Percentiles rank a stretch among this genome's conserved stretches.
Conservation (phyloP, 2,329 filamentous ascomycete genomes). For the Diaporthe amygdali region DNA sequence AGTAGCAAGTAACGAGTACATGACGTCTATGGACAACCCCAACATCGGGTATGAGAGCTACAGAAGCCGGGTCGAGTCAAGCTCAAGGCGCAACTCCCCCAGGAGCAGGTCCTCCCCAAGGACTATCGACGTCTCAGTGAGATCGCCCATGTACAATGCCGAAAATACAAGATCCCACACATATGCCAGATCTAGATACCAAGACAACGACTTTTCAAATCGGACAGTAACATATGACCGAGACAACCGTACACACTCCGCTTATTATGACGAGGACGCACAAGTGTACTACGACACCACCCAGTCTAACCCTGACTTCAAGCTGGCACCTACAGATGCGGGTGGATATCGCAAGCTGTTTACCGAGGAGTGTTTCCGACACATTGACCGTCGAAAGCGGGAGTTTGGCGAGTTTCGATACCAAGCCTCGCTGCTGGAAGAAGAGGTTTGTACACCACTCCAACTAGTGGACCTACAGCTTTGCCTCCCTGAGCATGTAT, state of each 20-base stretch:
- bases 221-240: not conserved
- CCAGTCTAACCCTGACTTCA: conserved; percentile 19
- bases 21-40: too few relatives aligned
- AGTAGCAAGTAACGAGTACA: too few relatives aligned
- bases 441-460: conserved; percentile 28
- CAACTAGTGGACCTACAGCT: not conserved
- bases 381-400: conserved; percentile 40
- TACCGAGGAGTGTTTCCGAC: conserved; percentile 42
- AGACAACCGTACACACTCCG: not conserved
- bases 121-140: not conserved
- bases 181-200: not conserved
- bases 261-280: not conserved
- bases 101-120: not conserved
- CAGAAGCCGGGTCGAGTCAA: not conserved
- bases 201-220: not conserved
- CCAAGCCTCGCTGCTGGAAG: conserved; percentile 33
- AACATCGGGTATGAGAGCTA: not conserved
- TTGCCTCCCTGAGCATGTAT: not conserved
- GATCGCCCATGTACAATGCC: not conserved
- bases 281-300: not conserved
- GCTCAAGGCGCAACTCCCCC: not conserved
- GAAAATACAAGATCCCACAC: not conserved
- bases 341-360: conserved; percentile 45
- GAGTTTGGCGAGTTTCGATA: conserved; percentile 36
- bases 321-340: conserved; percentile 41